These are phyloP conservation scores for Claviceps pazoutovae DNA, from an alignment of 2,329 filamentous ascomycete species.

Conservation along the genomic window DNA sequence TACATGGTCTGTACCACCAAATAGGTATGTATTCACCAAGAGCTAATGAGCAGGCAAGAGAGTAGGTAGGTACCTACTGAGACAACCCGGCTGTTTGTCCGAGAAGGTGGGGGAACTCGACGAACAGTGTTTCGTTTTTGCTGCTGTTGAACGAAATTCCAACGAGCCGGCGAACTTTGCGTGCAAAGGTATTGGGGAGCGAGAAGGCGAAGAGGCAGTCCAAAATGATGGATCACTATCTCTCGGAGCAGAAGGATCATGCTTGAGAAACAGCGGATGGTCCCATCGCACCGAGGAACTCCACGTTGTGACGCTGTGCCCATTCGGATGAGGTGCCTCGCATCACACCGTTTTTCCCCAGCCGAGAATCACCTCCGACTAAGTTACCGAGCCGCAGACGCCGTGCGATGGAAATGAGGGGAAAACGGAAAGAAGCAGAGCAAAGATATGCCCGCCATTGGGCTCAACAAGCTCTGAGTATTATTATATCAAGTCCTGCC, in stretches of 20 bases:
- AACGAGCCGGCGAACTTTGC: neutral
- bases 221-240: neutral
- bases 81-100: neutral
- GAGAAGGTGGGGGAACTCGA: neutral
- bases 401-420: neutral
- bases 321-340: slow-evolving; percentile 1
- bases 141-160: neutral
- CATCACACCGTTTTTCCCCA: neutral
- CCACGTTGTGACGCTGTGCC: neutral
- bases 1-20: neutral
- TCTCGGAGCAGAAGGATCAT: neutral
- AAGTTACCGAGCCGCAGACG: neutral
- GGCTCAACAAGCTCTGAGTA: neutral
- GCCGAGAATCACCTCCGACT: neutral
- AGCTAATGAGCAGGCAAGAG: neutral
- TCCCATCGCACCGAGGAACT: neutral
- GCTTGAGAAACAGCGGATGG: neutral
- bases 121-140: neutral
- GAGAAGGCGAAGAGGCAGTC: neutral
- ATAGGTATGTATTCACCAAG: too few relatives aligned
- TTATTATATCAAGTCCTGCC: too few relatives aligned
- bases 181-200: neutral
- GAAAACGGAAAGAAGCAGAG: neutral
- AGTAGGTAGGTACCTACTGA: neutral
- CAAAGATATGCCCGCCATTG: neutral